Evolutionary conservation across 305 asterid genomes (phyloP).

Genomic region (Fraxinus dipetala): DNA sequence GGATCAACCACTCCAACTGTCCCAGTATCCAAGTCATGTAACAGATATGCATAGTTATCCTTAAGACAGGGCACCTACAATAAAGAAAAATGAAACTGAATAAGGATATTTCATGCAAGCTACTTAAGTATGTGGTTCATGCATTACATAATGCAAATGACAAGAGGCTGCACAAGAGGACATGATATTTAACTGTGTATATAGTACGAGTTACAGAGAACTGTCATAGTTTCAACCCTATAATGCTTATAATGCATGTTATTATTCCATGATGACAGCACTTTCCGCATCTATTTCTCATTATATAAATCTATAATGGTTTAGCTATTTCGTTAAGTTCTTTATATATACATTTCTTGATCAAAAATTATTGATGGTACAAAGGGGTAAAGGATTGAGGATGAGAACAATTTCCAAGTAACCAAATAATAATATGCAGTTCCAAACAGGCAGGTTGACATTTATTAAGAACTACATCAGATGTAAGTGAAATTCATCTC

Average conservation of each 20-base stretch:
- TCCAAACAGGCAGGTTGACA: background rate
- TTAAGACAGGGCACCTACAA: constrained; percentile 43
- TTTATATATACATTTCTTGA: background rate
- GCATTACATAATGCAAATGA: background rate
- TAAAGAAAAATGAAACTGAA: background rate
- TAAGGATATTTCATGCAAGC: background rate
- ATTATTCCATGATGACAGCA: background rate
- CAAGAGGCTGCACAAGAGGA: background rate
- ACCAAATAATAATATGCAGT: background rate
- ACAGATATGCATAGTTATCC: constrained; percentile 50
- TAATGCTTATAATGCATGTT: background rate
- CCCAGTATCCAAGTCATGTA: constrained; percentile 48
- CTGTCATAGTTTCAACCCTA: background rate
- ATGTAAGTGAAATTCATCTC: background rate
- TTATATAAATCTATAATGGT: background rate
- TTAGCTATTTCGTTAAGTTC: background rate
- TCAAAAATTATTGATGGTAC: background rate
- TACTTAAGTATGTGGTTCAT: background rate
- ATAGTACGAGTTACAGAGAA: background rate
- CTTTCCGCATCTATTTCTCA: background rate
- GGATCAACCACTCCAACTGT: constrained; percentile 59
- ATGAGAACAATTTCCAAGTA: background rate
- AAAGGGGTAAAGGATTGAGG: background rate
- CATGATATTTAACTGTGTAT: background rate
- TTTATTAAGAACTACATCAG: background rate